Evolutionary conservation across 805 yeast genomes (phyloP).

Genomic region (Wickerhamiella allomyrinae): DNA sequence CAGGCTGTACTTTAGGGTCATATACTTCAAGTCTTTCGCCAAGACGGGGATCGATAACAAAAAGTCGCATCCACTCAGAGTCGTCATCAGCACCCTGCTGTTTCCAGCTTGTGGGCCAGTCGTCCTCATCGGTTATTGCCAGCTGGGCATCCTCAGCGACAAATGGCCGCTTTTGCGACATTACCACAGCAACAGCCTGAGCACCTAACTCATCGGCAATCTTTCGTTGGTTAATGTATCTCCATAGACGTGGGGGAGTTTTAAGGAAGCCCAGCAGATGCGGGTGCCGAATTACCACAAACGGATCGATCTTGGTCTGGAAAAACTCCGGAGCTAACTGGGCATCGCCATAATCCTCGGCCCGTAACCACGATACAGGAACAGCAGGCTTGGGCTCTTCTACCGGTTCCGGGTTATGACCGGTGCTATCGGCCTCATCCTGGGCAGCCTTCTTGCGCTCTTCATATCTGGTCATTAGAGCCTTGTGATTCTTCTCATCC

Average conservation of each 20-base stretch:
- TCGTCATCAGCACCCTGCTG: slow-evolving; percentile 53
- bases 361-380: slow-evolving; percentile 37
- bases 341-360: slow-evolving; percentile 42
- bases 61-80: slow-evolving; percentile 80
- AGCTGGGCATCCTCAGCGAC: slow-evolving; percentile 29
- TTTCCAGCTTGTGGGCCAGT: slow-evolving; percentile 83
- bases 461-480: slow-evolving; percentile 9
- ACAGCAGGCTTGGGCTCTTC: slow-evolving; percentile 13
- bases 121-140: slow-evolving; percentile 52
- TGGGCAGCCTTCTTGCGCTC: slow-evolving; percentile 8
- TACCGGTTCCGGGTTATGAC: slow-evolving; percentile 9
- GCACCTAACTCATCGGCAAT: slow-evolving; percentile 52
- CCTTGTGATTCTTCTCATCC: slow-evolving; percentile 7
- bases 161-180: slow-evolving; percentile 42
- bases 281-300: slow-evolving; percentile 61
- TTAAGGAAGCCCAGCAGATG: slow-evolving; percentile 65
- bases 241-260: slow-evolving; percentile 59
- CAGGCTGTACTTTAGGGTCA: slow-evolving; percentile 9
- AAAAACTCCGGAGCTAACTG: slow-evolving; percentile 49
- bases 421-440: slow-evolving; percentile 8
- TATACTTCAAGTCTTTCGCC: slow-evolving; percentile 30
- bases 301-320: slow-evolving; percentile 36
- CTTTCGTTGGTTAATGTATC: slow-evolving; percentile 64
- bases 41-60: slow-evolving; percentile 57
- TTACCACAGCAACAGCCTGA: slow-evolving; percentile 38